phyloP scores from a whole-genome alignment of 2,329 filamentous ascomycete genomes.

The Apiospora pterosperma region DNA sequence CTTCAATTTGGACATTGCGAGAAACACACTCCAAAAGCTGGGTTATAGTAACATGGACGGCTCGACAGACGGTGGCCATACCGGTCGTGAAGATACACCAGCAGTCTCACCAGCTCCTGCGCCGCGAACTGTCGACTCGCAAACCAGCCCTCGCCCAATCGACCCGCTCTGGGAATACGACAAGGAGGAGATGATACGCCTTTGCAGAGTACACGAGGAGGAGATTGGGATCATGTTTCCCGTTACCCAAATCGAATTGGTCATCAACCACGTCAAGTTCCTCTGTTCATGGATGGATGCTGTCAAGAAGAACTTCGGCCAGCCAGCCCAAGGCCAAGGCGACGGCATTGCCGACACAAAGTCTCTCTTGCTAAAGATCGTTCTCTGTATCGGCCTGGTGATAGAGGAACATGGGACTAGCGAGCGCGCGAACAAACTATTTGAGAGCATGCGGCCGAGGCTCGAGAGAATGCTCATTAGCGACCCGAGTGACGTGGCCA shows the following conservation, averaged over 20 bases:
- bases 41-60: conserved; percentile 69
- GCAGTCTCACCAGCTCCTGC: conserved; percentile 33
- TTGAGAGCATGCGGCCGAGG: conserved; percentile 69
- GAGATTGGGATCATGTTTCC: conserved; percentile 94
- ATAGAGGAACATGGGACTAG: conserved; percentile 79
- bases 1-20: conserved; percentile 83
- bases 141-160: background rate
- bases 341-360: conserved; percentile 44
- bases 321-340: conserved; percentile 29
- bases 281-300: conserved; percentile 71
- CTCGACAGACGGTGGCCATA: conserved; percentile 54
- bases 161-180: conserved; percentile 81
- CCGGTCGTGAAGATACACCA: conserved; percentile 22
- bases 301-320: conserved; percentile 30
- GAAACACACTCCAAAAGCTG: conserved; percentile 84
- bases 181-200: conserved; percentile 73
- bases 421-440: conserved; percentile 68
- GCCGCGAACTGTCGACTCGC: conserved; percentile 8
- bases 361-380: conserved; percentile 74
- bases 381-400: conserved; percentile 74
- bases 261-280: conserved; percentile 67
- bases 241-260: conserved; percentile 68
- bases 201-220: conserved; percentile 81
- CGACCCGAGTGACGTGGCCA: conserved; percentile 44
- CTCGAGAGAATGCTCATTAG: conserved; percentile 64